Base-by-base conservation (phyloP, 2,329 filamentous ascomycete genomes). In the Tolypocladium capitatum region DNA sequence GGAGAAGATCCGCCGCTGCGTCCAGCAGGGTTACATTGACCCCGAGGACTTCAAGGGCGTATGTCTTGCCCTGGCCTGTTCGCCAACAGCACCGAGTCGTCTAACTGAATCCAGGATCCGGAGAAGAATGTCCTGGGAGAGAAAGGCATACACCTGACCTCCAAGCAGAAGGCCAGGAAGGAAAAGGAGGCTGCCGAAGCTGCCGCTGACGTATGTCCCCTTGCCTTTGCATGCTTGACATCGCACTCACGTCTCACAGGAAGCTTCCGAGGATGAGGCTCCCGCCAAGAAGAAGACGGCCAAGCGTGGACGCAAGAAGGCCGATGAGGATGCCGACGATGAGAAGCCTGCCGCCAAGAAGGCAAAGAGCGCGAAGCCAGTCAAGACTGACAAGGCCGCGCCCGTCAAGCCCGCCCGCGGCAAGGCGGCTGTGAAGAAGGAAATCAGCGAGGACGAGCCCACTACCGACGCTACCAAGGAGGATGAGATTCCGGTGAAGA, bases 41-140 rank as follows among this genome's bases (percentile, higher is more conserved):
- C 75, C 87, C 38, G 83, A 86, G 46, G 91, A 96, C 56, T 96
- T 88, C 80, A 91, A 84, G 32, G 88, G 88, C 13, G 89, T 94
- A 75, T 68, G 84, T 71, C 31, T 56, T n/a, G 7, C 36, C 43
- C 7, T 14, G n/a, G 45, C 30, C 58, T 49, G 21, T 28, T 49
- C 30, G 24, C 10, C 9, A 11, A 7, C 5, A 4, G 38, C 16
- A 18, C 11, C 2, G 21, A 6, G 18, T 24, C 20, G 40, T 41
- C 43, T 50, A 24, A 48, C 43, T n/a, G 20, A 16, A 33, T 14
- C 14, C 55, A 92, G 86, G 86, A 94, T 54, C 70, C 78, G 4
- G 83, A 85, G 59, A 76, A 79, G 67, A 94, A 92, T 61, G 72
- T 76, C 20, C 81, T 78, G 4, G 84, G 84, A 16, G 70, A 74